A percentile compares a stretch with the other conserved stretches of the same genome.
Evolutionary conservation across 768 basidiomycete species (phyloP).

Genomic region (Paxillus ammoniavirescens): DNA sequence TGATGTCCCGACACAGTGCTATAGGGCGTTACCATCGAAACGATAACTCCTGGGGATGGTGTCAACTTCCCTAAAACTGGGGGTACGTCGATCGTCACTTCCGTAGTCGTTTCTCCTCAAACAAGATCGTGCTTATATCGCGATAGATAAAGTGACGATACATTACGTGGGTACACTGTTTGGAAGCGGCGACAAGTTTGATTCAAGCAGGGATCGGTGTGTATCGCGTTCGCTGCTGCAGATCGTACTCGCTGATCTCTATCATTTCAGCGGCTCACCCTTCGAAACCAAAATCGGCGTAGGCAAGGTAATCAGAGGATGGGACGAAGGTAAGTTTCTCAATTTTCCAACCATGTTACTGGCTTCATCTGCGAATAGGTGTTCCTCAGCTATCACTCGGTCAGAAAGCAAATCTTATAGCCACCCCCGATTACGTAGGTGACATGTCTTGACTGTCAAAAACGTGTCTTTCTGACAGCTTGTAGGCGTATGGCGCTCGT

Average conservation of each 20-base stretch:
- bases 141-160: constrained; percentile 64
- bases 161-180: constrained; percentile 76
- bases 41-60: constrained; percentile 60
- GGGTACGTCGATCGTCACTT: constrained; percentile 46
- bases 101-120: neutral
- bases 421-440: constrained; percentile 78
- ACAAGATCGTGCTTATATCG: constrained; percentile 24
- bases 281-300: constrained; percentile 75
- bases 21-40: constrained; percentile 72
- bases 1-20: constrained; percentile 1
- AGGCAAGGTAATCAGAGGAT: constrained; percentile 84
- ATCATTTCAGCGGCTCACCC: constrained; percentile 44
- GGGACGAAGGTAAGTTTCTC: constrained; percentile 74
- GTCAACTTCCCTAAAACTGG: constrained; percentile 62
- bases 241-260: constrained; percentile 5
- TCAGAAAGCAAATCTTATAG: constrained; percentile 64
- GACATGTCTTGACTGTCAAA: constrained; percentile 4
- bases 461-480: constrained; percentile 1
- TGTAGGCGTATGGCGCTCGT: constrained; percentile 67
- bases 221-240: constrained; percentile 10
- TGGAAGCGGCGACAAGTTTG: constrained; percentile 59
- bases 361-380: constrained; percentile 39
- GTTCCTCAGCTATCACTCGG: constrained; percentile 77
- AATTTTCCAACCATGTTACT: neutral
- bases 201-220: constrained; percentile 77